Evolutionary conservation across 805 yeast species (phyloP), one percentile per base, ranked within the genome.

Genomic region (Wickerhamomyces rabaulensis): DNA sequence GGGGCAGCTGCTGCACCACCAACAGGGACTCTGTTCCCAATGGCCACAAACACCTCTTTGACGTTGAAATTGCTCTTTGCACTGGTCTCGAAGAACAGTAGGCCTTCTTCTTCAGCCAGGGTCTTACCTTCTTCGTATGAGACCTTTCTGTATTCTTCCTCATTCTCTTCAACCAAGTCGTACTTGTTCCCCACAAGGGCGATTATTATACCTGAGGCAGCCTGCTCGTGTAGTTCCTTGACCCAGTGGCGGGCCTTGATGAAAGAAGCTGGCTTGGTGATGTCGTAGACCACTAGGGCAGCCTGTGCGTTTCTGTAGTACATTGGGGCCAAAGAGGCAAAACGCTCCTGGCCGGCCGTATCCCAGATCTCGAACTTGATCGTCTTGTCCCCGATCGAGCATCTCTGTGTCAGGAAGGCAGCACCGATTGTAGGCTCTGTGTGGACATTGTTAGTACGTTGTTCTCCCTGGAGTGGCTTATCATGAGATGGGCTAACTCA

Each of bases 231-330:
- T 55, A 92, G 76, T 65, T 92, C 98, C 61, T 87, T 87, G 46
- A 92, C 96, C 99, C 99, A 92, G 68, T 92, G 97, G 58, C 97
- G 85, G 8, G 98, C 98, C 67, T 92, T 90, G 58, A 90, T 84
- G 58, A 92, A 92, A 21, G 95, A 85, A 13, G 95, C 94, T 3
- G 97, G 96, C 62, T 90, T 90, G 36, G 98, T 91, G 55, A 92
- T 80, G 61, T 92, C 99, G 64, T 92, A 92, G 9, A 92, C 99
- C 13, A 94, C 96, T 51, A 92, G 71, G 0, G 98, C 98, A 23
- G 96, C 95, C 64, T 91, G 97, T 15, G 99, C 97, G 61, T 94
- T 92, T 64, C 99, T 79, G 70, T 92, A 92, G 68, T 92, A 92
- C 94, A 92, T 85, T 25, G 98, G 98, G 1, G 98, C 97, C 60